Percentiles rank a stretch among this genome's conserved stretches.
Conservation (phyloP, 305 asterid species). For the Coffea humblotiana region DNA sequence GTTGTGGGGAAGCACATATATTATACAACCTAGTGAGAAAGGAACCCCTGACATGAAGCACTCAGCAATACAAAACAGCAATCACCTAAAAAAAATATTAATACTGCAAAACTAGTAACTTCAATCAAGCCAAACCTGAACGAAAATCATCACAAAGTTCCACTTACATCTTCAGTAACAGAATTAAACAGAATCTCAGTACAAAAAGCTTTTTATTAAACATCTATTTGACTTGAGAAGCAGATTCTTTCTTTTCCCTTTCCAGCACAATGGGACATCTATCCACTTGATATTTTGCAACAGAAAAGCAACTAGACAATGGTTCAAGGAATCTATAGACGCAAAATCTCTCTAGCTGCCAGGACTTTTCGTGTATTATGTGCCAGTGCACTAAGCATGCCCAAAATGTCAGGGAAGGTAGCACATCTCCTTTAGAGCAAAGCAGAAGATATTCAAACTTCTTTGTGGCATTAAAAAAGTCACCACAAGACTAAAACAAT, state of each 20-base stretch:
- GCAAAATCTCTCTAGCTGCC: too few relatives aligned
- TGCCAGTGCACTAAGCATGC: background rate
- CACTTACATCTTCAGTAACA: background rate
- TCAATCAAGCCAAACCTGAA: background rate
- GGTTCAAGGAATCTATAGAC: too few relatives aligned
- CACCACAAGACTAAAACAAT: background rate
- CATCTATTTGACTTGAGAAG: background rate
- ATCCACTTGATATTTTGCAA: background rate
- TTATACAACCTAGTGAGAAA: background rate
- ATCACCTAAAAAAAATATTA: too few relatives aligned
- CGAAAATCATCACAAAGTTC: background rate
- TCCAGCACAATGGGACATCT: background rate
- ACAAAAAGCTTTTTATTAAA: background rate
- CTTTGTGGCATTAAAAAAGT: background rate
- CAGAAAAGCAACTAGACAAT: too few relatives aligned
- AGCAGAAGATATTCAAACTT: background rate
- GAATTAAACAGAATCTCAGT: background rate
- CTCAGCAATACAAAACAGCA: background rate
- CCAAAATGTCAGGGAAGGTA: background rate
- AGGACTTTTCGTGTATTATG: too few relatives aligned
- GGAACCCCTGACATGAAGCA: background rate
- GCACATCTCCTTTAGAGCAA: background rate
- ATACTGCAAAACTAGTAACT: background rate
- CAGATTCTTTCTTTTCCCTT: background rate
- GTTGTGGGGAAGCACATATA: background rate